phyloP scores from a whole-genome alignment of 2,329 filamentous ascomycete genomes.

The Alternaria sp. region DNA sequence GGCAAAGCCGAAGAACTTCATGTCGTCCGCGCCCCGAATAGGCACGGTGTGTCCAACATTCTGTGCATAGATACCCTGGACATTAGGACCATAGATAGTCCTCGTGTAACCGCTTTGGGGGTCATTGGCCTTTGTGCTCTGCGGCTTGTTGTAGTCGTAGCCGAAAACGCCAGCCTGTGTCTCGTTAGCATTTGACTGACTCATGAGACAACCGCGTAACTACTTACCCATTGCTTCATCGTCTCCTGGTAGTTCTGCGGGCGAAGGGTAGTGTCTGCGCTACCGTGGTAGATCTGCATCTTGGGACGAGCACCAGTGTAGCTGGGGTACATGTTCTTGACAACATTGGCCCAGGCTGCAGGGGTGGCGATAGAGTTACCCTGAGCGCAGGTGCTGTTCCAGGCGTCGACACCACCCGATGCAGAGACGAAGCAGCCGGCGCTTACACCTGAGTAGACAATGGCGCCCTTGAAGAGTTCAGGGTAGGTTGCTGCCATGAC shows the following conservation, averaged over 20 bases:
- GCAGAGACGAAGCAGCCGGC: slow-evolving; percentile 62
- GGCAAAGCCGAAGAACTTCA: slow-evolving; percentile 47
- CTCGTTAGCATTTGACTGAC: not conserved
- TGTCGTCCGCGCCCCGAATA: slow-evolving; percentile 45
- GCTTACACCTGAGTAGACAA: slow-evolving; percentile 62
- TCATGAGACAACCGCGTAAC: not conserved
- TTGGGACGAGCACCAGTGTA: slow-evolving; percentile 61
- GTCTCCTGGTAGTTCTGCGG: slow-evolving; percentile 66
- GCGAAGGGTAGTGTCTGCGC: slow-evolving; percentile 58
- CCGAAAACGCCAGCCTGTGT: slow-evolving; percentile 38
- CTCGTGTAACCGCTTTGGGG: slow-evolving; percentile 45
- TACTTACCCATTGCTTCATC: slow-evolving; percentile 42
- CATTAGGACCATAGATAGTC: slow-evolving; percentile 38
- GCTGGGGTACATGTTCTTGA: slow-evolving; percentile 58
- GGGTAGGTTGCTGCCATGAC: slow-evolving; percentile 63
- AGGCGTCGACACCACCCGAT: slow-evolving; percentile 54
- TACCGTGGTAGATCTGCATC: slow-evolving; percentile 68
- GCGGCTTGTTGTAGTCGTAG: slow-evolving; percentile 44
- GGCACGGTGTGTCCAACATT: slow-evolving; percentile 48
- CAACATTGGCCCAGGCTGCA: slow-evolving; percentile 59
- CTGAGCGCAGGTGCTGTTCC: slow-evolving; percentile 63
- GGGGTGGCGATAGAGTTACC: slow-evolving; percentile 58
- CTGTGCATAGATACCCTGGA: slow-evolving; percentile 48
- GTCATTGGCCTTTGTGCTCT: slow-evolving; percentile 38
- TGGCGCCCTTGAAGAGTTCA: slow-evolving; percentile 62